A percentile compares a stretch with the other conserved stretches of the same genome.
Evolutionary conservation across 352 stramenopile species (phyloP).

Genomic region (Phytophthora tubulina): DNA sequence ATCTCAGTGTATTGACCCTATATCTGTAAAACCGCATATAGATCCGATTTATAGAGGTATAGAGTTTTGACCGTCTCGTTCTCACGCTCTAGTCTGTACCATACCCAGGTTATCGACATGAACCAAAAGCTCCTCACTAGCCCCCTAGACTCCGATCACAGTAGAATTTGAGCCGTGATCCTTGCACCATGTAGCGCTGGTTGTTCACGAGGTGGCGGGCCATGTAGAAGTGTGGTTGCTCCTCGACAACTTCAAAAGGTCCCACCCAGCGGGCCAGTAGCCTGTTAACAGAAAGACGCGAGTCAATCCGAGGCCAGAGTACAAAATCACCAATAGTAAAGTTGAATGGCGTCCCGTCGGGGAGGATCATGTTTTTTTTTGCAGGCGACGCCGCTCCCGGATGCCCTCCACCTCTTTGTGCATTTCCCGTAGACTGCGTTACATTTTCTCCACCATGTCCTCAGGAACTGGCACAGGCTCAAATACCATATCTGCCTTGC

Average conservation of each 20-base stretch:
- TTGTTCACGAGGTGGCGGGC: too few species aligned
- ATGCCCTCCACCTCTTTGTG: slow-evolving; percentile 8
- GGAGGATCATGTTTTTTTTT: background rate
- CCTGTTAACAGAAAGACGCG: slow-evolving; percentile 4
- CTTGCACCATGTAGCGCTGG: too few species aligned
- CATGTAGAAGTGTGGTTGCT: too few species aligned
- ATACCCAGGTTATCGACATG: too few species aligned
- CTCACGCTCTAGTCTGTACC: background rate
- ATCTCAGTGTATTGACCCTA: background rate
- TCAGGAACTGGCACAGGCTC: background rate
- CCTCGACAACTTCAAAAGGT: slow-evolving; percentile 1
- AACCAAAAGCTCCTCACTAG: too few species aligned
- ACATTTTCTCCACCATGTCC: background rate
- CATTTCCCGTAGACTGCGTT: background rate
- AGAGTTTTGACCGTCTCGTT: background rate
- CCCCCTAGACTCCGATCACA: too few species aligned
- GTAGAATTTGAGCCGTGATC: too few species aligned
- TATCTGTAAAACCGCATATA: background rate
- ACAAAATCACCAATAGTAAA: slow-evolving; percentile 14
- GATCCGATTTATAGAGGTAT: background rate
- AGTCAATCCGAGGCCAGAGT: slow-evolving; percentile 15
- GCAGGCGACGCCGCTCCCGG: background rate
- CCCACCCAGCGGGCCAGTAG: slow-evolving; percentile 14
- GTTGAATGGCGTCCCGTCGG: background rate
- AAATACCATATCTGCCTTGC: background rate